These are phyloP conservation scores for Melastoma malabathricum DNA, from an alignment of 345 rosid species.

Conservation along the genomic window DNA sequence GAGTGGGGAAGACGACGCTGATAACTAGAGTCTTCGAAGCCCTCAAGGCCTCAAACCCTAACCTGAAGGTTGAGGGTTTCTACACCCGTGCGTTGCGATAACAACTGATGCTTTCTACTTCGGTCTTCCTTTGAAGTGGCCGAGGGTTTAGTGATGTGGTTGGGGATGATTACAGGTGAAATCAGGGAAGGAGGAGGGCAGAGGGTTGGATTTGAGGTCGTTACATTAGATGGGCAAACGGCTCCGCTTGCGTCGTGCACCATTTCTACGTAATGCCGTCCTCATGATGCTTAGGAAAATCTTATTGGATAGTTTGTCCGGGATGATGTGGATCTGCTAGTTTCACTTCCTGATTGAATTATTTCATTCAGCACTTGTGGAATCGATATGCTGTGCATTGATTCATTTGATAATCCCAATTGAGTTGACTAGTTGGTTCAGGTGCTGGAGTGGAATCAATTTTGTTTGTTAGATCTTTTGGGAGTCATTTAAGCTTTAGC, in stretches of 20 bases:
- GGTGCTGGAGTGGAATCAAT: too few species aligned
- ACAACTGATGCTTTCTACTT: background rate
- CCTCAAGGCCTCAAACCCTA: conserved; percentile 33
- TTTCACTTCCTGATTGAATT: too few species aligned
- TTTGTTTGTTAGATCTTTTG: too few species aligned
- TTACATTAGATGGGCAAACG: conserved; percentile 43
- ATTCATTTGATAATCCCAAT: too few species aligned
- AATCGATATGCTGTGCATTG: too few species aligned
- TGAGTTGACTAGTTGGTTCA: too few species aligned
- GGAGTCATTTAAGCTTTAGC: too few species aligned
- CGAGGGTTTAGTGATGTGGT: background rate
- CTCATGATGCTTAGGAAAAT: background rate
- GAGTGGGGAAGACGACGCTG: conserved; percentile 66
- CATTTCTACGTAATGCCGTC: conserved; percentile 25
- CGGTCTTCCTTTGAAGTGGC: background rate
- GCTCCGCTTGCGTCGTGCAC: conserved; percentile 44
- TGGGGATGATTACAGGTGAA: conserved; percentile 19
- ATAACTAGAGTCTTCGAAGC: conserved; percentile 40
- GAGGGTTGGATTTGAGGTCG: conserved; percentile 57
- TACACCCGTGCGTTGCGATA: conserved; percentile 25
- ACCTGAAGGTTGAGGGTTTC: conserved; percentile 52
- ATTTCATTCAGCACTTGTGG: too few species aligned
- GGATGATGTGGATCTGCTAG: too few species aligned
- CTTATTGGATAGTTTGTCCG: too few species aligned
- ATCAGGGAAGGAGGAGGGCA: conserved; percentile 30